Evolutionary conservation across 1,284 basidiomycete genomes (phyloP).

Genomic region (Irpex sp.): DNA sequence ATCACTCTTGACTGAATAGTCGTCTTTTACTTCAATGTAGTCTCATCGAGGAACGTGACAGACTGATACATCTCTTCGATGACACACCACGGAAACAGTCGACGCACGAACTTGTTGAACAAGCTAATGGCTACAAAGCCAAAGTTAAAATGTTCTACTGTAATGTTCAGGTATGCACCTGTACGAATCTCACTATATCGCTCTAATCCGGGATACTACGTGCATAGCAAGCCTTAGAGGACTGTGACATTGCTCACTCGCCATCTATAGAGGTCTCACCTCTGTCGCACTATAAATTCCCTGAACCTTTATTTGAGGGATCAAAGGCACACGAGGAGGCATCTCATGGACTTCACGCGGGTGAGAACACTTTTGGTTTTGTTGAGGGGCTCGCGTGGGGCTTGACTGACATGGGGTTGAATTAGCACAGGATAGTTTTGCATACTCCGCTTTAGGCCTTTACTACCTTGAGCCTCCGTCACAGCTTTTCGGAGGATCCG

Average conservation of each 20-base stretch:
- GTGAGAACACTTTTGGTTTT: not conserved
- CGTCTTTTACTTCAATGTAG: no score
- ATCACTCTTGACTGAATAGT: no score
- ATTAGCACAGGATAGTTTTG: not conserved
- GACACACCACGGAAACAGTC: not conserved
- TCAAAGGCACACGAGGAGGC: not conserved
- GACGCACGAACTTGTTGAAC: not conserved
- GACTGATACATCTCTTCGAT: not conserved
- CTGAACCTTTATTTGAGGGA: not conserved
- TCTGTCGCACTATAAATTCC: not conserved
- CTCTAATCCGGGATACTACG: not conserved
- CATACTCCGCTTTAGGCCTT: not conserved
- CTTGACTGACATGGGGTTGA: no score
- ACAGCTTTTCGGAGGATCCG: not conserved
- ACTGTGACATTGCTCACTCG: not conserved
- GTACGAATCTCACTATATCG: not conserved
- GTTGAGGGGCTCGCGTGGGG: not conserved
- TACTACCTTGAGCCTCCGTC: not conserved
- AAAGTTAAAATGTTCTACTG: conserved; percentile 4
- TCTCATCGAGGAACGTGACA: not conserved
- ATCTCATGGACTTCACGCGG: not conserved
- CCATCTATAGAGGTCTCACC: not conserved
- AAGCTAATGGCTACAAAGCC: conserved; percentile 6
- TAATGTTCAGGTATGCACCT: conserved; percentile 3
- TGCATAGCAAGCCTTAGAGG: not conserved